Conservation (phyloP, 1,284 basidiomycete species). For the Wolfiporia cocos region DNA sequence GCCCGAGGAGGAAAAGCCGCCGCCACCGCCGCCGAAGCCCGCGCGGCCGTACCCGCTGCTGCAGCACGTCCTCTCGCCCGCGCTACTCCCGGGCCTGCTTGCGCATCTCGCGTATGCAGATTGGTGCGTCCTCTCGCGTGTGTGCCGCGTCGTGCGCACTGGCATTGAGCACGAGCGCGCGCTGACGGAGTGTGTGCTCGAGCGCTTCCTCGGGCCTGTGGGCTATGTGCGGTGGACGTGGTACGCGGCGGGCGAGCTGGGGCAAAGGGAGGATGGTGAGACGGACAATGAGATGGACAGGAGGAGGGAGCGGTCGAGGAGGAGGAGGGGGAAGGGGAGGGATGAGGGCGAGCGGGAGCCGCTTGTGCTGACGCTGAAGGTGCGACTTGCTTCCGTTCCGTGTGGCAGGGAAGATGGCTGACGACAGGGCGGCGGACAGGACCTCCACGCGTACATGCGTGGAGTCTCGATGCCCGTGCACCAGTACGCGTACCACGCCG, state of each 20-base stretch:
- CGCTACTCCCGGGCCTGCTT: constrained; percentile 47
- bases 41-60: constrained; percentile 42
- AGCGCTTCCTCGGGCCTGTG: constrained; percentile 59
- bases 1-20: background rate
- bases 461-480: constrained; percentile 70
- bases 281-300: background rate
- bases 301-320: background rate
- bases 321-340: background rate
- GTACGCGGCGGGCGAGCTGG: constrained; percentile 6
- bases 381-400: constrained; percentile 22
- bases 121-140: constrained; percentile 53
- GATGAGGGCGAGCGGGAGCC: constrained; percentile 43
- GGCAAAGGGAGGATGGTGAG: background rate
- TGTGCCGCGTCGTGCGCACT: constrained; percentile 46
- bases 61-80: constrained; percentile 42
- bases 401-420: no score
- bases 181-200: constrained; percentile 57
- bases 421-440: no score
- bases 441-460: constrained; percentile 71
- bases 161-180: constrained; percentile 41
- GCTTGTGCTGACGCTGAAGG: constrained; percentile 53
- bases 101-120: constrained; percentile 56
- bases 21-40: constrained; percentile 24
- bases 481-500: constrained; percentile 56
- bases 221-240: constrained; percentile 66